Percentiles rank a stretch among this genome's conserved stretches.
These are phyloP conservation scores for Termitomyces sp. DNA, from an alignment of 768 basidiomycete species.

Conservation along the genomic window DNA sequence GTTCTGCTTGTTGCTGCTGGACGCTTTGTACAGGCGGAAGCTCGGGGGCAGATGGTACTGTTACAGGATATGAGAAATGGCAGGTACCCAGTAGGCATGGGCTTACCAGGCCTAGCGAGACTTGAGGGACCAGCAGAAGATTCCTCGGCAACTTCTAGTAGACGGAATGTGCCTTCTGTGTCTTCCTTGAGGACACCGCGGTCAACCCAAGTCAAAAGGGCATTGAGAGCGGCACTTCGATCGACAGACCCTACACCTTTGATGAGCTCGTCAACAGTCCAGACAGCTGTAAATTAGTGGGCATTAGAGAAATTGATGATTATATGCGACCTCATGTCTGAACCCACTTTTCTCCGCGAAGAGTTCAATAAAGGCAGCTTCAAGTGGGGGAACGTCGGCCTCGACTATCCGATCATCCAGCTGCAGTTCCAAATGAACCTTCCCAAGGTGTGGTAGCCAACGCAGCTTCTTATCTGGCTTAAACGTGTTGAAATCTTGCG, in stretches of 20 bases:
- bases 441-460: conserved; percentile 90
- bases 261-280: conserved; percentile 70
- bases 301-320: not conserved
- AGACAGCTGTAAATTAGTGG: conserved; percentile 45
- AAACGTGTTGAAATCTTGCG: conserved; percentile 71
- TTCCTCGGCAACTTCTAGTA: conserved; percentile 63
- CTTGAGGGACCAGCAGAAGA: conserved; percentile 22
- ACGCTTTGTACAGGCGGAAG: conserved; percentile 46
- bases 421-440: conserved; percentile 75
- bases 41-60: conserved; percentile 33
- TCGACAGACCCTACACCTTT: conserved; percentile 63
- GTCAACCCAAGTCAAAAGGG: conserved; percentile 81
- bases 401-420: conserved; percentile 77
- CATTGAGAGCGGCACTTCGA: conserved; percentile 61
- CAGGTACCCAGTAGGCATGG: not conserved
- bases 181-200: conserved; percentile 77
- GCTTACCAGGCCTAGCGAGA: conserved; percentile 10
- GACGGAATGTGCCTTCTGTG: conserved; percentile 50
- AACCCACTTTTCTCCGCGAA: conserved; percentile 67
- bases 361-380: conserved; percentile 87
- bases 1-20: conserved; percentile 78
- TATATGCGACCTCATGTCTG: not conserved
- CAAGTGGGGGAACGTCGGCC: conserved; percentile 78
- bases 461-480: conserved; percentile 91
- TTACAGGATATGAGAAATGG: not conserved